Evolutionary conservation across 257 asterid genomes (phyloP).

Genomic region (Plectranthus barbatus): DNA sequence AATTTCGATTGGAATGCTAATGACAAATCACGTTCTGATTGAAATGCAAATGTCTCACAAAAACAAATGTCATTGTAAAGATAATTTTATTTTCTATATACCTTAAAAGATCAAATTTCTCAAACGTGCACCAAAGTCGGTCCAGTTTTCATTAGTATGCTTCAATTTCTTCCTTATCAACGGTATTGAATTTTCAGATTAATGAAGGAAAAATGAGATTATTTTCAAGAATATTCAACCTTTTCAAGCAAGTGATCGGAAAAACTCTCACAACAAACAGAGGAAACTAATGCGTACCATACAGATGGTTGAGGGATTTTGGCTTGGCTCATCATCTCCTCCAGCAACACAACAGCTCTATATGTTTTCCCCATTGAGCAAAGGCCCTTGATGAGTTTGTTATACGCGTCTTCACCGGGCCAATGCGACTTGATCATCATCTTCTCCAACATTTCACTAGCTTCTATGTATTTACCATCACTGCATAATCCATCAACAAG

Average conservation of each 20-base stretch:
- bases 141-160: neutral
- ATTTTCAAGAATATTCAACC: neutral
- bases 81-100: too few relatives aligned
- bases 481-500: slow-evolving; percentile 62
- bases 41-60: too few relatives aligned
- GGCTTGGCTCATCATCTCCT: slow-evolving; percentile 79
- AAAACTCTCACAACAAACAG: neutral
- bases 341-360: slow-evolving; percentile 67
- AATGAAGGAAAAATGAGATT: neutral
- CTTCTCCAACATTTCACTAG: slow-evolving; percentile 57
- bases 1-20: too few relatives aligned
- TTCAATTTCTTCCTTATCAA: too few relatives aligned
- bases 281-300: slow-evolving; percentile 22
- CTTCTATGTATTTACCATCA: slow-evolving; percentile 61
- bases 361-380: slow-evolving; percentile 47
- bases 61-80: too few relatives aligned
- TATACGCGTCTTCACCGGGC: slow-evolving; percentile 48
- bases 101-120: too few relatives aligned
- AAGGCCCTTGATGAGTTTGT: slow-evolving; percentile 51
- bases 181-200: too few relatives aligned
- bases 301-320: slow-evolving; percentile 48
- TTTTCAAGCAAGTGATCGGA: neutral
- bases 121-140: too few relatives aligned
- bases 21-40: too few relatives aligned
- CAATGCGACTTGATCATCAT: slow-evolving; percentile 47